Evolutionary conservation across 164 flowering plant genomes (phyloP), one percentile per base, ranked within the genome.

Genomic region (Nymphaea thermarum): DNA sequence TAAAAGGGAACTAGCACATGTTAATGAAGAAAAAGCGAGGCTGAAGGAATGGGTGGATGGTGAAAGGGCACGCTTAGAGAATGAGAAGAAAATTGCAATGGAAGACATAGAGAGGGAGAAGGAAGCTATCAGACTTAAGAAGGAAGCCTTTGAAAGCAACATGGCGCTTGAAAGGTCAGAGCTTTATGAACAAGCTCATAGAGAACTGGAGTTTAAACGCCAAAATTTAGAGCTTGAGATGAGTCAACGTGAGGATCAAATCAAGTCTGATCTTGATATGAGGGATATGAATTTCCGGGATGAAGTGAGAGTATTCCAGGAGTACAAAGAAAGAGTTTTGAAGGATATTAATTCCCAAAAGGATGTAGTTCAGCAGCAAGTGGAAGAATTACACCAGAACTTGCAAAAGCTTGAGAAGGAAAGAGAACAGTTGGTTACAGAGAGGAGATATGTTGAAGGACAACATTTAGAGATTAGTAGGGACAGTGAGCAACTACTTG

Each of bases 401-500:
- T 78, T 78, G 76, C 66, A 2, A 5, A 79, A 66, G 43, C 5
- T 89, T 25, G 80, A 85, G 57, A 86, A 81, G 68, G 90, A 86
- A 43, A 89, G 70, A 67, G 74, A 75, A 67, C 83, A 82, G 44
- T 43, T 84, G 66, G 75, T 68, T 12, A 47, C 66, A 44, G 75
- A 78, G 73, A 84, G 80, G 77, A 74, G 80, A 69, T 81, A 81
- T 73, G 78, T 92, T 44, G 84, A 84, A 71, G 75, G 65, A 18
- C 82, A 84, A 41, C 91, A 81, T 47, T 76, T 80, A 60, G 96
- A 83, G 67, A 84, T 95, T 79, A 76, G 72, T 7, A 82, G 76
- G 44, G 99, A 92, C 71, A 82, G 87, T 70, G 77, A 82, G 53
- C 82, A 81, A 62, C 95, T 95, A 72, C 78, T 65, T 73, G 68